Evolutionary conservation across 495 filamentous ascomycete genomes (phyloP), one percentile per base, ranked within the genome.

Genomic region (Haplographium delicatum): DNA sequence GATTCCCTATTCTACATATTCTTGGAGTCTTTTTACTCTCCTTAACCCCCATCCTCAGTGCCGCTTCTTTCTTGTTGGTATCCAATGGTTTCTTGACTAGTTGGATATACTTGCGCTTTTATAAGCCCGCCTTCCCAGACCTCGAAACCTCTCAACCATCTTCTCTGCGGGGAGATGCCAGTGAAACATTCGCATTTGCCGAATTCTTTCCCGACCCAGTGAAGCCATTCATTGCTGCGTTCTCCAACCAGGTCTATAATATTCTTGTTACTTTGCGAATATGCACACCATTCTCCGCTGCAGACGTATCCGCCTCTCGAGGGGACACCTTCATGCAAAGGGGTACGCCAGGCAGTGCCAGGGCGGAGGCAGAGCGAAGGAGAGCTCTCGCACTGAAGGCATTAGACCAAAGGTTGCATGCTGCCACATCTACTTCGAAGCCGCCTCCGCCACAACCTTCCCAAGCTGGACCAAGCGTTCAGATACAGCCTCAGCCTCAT

Each of bases 51-150:
- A 70, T 96, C 52, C 84, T 91, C 47, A 90, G 88, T n/a, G 79
- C 81, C 62, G 88, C 88, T n/a, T 85, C 88, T 24, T 73, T 91
- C 34, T 70, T 94, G 44, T 77, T 96, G 43, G 78, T 89, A 35
- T 78, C 86, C 75, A 78, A 84, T 52, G 93, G 88, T 48, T 85
- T 97, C 65, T 64, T 96, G 48, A 80, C 84, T 9, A 88, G 86
- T 67, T 98, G 94, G 94, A 90, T 83, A 31, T 98, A 97, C 65
- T 83, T 98, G 5, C 88, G 93, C 31, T 98, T 97, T 76, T 96
- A 87, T 72, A 93, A 91, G 64, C 73, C 70, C 47, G 72, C 78
- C 31, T 79, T 82, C 64, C 73, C 84, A 54, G 72, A 82, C 60
- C 73, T 80, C 53, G 72, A 80, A 64, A 68, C 72, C 20, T 74